A percentile compares a stretch with the other conserved stretches of the same genome.
Evolutionary conservation across 2,329 filamentous ascomycete genomes (phyloP).

Genomic region (Dothiorella sarmentorum): DNA sequence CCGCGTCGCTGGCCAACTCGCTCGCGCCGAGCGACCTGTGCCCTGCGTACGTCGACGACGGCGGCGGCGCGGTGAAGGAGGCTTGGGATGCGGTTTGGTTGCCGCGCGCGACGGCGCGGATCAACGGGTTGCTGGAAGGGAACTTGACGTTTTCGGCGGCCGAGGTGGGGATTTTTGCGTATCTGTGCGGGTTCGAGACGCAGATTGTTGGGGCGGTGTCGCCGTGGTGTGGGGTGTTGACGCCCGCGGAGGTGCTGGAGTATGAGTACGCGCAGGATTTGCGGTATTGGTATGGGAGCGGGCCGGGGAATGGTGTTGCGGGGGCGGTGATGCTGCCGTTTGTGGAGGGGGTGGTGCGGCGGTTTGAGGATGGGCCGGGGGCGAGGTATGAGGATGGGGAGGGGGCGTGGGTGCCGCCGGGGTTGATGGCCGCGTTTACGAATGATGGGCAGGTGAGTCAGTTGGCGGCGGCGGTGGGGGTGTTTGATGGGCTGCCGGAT

Average conservation of each 20-base stretch:
- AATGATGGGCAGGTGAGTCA: slow-evolving; percentile 66
- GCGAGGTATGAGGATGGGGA: slow-evolving; percentile 47
- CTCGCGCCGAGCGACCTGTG: slow-evolving; percentile 62
- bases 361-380: slow-evolving; percentile 53
- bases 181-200: slow-evolving; percentile 68
- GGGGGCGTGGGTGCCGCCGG: slow-evolving; percentile 50
- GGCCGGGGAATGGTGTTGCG: slow-evolving; percentile 54
- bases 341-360: slow-evolving; percentile 51
- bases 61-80: slow-evolving; percentile 46
- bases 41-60: slow-evolving; percentile 55
- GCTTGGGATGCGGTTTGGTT: slow-evolving; percentile 53
- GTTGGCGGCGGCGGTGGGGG: slow-evolving; percentile 56
- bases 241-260: slow-evolving; percentile 57
- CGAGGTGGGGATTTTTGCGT: slow-evolving; percentile 59
- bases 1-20: slow-evolving; percentile 54
- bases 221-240: slow-evolving; percentile 62
- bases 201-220: slow-evolving; percentile 60
- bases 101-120: slow-evolving; percentile 51
- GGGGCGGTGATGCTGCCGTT: slow-evolving; percentile 61
- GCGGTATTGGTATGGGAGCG: slow-evolving; percentile 64
- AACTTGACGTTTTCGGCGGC: slow-evolving; percentile 50
- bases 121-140: slow-evolving; percentile 50
- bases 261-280: slow-evolving; percentile 69
- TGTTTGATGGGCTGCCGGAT: slow-evolving; percentile 54
- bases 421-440: slow-evolving; percentile 59